Evolutionary conservation across 75 land plant genomes (phyloP), one percentile per base, ranked within the genome.

Genomic region (Cunninghamia lanceolata): DNA sequence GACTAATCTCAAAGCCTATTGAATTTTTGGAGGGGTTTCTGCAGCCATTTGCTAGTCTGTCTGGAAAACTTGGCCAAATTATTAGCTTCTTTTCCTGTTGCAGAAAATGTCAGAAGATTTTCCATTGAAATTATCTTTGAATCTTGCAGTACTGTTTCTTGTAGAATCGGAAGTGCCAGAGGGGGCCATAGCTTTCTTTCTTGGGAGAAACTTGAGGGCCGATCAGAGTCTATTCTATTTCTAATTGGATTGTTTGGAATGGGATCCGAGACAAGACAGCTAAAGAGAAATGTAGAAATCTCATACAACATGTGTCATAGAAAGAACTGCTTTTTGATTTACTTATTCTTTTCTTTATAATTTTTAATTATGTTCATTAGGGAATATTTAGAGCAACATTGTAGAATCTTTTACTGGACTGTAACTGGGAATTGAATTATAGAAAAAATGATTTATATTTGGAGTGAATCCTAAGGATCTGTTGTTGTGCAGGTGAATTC

Each of bases 401-500:
- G 25, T 63, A 28, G 68, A 63, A 28, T 28, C 25, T 25, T 63
- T 63, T 63, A 63, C n/a, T 28, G 8, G 28, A 63, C 1, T 63
- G 68, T 28, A 63, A 63, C n/a, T 25, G 68, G 68, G 28, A 63
- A 25, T 25, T 63, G 68, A 7, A 28, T 28, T 25, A 63, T 63
- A 25, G 68, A n/a, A 63, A 25, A 63, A 25, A 9, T 63, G 7
- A 38, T 34, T 73, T 73, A 30, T 30, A 70, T 56, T 56, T 70
- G 74, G 74, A 70, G 35, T 70, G 19, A 70, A 32, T 28, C 7
- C 28, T 13, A 14, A 73, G 75, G 36, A 73, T 11, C 34, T 34
- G n/a, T 76, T n/a, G 82, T 63, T 79, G 85, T 63, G 45, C 86
- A 96, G 98, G 94, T 96, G 39, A 91, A 94, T 45, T 95, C 96